Evolutionary conservation across 805 yeast species (phyloP).

Genomic region (Kodamaea neixiangensis): DNA sequence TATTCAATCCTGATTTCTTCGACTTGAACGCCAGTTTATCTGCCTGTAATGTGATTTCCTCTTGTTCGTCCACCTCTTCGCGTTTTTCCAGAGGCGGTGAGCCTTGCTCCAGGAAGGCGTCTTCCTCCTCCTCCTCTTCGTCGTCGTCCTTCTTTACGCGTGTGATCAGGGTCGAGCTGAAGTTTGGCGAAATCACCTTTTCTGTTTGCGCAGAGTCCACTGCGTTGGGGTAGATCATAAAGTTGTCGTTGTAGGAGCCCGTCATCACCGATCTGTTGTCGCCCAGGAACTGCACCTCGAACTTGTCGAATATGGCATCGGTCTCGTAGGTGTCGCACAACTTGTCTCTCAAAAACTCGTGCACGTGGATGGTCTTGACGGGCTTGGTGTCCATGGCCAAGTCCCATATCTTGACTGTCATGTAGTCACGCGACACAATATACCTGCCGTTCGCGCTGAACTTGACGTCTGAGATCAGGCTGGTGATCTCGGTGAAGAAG

Average conservation of each 20-base stretch:
- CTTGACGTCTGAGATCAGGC: conserved; percentile 90
- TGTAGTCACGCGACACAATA: conserved; percentile 94
- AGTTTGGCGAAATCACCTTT: conserved; percentile 14
- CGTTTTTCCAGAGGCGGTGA: conserved; percentile 6
- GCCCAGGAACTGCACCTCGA: conserved; percentile 93
- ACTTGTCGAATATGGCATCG: conserved; percentile 97
- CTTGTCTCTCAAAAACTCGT: conserved; percentile 89
- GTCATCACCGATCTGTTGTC: conserved; percentile 93
- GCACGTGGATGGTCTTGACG: conserved; percentile 89
- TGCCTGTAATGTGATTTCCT: conserved; percentile 86
- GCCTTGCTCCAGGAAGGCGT: conserved; percentile 8
- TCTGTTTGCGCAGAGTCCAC: conserved; percentile 30
- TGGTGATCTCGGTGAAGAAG: conserved; percentile 95
- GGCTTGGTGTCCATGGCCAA: conserved; percentile 96
- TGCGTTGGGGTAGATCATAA: conserved; percentile 93
- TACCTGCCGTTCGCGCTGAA: conserved; percentile 91
- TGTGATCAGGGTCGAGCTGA: conserved; percentile 16
- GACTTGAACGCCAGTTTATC: conserved; percentile 94
- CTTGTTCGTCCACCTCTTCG: conserved; percentile 37
- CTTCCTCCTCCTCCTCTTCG: conserved; percentile 31
- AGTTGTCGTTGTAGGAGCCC: conserved; percentile 95
- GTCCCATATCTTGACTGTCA: conserved; percentile 98
- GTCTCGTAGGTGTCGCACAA: conserved; percentile 97
- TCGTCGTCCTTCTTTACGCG: conserved; percentile 41
- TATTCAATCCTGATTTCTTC: conserved; percentile 53